A percentile compares a stretch with the other conserved stretches of the same genome.
Evolutionary conservation across 2,329 filamentous ascomycete genomes (phyloP).

Genomic region (Alternaria burnsii): DNA sequence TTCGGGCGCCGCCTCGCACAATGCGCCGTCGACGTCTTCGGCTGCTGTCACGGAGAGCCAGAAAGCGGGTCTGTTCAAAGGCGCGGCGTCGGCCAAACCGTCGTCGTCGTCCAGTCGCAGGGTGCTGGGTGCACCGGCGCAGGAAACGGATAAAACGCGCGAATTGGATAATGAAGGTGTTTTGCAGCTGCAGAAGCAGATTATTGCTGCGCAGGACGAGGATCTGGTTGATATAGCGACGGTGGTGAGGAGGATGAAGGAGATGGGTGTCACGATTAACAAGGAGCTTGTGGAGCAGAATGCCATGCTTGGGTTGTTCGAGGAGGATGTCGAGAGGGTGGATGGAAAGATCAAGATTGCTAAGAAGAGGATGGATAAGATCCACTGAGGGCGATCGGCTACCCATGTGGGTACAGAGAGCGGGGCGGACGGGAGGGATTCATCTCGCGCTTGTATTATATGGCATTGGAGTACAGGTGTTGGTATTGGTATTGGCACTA

Average conservation of each 20-base stretch:
- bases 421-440: no score
- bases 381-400: slow-evolving; percentile 47
- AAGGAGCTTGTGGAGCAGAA: slow-evolving; percentile 77
- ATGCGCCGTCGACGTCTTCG: slow-evolving; percentile 40
- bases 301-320: slow-evolving; percentile 73
- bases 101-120: slow-evolving; percentile 59
- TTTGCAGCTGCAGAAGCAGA: slow-evolving; percentile 74
- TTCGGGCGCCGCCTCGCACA: slow-evolving; percentile 42
- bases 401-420: no score
- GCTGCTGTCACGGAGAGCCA: slow-evolving; percentile 47
- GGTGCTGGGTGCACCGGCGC: slow-evolving; percentile 75
- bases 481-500: not conserved
- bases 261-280: slow-evolving; percentile 80
- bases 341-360: slow-evolving; percentile 75
- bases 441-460: not conserved
- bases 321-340: slow-evolving; percentile 71
- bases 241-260: slow-evolving; percentile 75
- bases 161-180: slow-evolving; percentile 81
- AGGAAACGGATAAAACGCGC: slow-evolving; percentile 78
- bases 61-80: slow-evolving; percentile 49
- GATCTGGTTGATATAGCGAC: slow-evolving; percentile 73
- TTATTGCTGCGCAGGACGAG: slow-evolving; percentile 78
- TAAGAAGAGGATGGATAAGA: slow-evolving; percentile 75
- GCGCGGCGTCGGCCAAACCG: slow-evolving; percentile 13
- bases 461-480: not conserved